Evolutionary conservation across 441 rosid species (phyloP).

Genomic region (Euphorbia celastroides): DNA sequence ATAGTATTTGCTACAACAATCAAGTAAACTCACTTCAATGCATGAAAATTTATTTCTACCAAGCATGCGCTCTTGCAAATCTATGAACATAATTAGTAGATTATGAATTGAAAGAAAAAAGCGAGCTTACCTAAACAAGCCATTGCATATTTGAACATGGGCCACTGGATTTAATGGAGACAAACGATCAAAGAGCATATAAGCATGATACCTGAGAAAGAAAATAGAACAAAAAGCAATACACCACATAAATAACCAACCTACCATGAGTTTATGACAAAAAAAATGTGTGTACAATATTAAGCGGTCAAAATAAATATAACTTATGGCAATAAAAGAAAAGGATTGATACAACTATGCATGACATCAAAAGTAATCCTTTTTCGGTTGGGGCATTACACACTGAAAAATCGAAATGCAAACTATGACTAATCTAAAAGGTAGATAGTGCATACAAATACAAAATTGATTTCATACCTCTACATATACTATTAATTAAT

Average conservation of each 20-base stretch:
- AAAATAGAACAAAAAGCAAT: background rate
- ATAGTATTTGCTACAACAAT: background rate
- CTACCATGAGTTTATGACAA: background rate
- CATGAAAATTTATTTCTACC: background rate
- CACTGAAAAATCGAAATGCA: background rate
- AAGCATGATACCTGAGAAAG: constrained; percentile 83
- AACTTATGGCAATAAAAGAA: too few relatives aligned
- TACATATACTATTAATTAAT: background rate
- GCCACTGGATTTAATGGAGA: constrained; percentile 91
- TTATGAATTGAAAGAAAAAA: constrained; percentile 2
- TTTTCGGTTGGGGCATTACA: too few relatives aligned
- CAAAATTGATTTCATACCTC: background rate
- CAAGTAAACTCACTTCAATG: background rate
- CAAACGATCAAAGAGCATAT: constrained; percentile 72
- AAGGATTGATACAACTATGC: too few relatives aligned
- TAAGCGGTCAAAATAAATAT: too few relatives aligned
- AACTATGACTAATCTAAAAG: background rate
- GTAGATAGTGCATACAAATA: background rate
- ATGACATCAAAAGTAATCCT: too few relatives aligned
- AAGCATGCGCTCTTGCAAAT: background rate
- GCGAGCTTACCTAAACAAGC: constrained; percentile 66
- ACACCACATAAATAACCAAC: constrained; percentile 11
- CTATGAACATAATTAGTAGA: background rate
- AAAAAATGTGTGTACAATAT: too few relatives aligned
- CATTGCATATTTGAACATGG: constrained; percentile 73